Percentiles rank a stretch among this genome's conserved stretches.
Evolutionary conservation across 768 basidiomycete species (phyloP).

Genomic region (Boletus barrowsii): DNA sequence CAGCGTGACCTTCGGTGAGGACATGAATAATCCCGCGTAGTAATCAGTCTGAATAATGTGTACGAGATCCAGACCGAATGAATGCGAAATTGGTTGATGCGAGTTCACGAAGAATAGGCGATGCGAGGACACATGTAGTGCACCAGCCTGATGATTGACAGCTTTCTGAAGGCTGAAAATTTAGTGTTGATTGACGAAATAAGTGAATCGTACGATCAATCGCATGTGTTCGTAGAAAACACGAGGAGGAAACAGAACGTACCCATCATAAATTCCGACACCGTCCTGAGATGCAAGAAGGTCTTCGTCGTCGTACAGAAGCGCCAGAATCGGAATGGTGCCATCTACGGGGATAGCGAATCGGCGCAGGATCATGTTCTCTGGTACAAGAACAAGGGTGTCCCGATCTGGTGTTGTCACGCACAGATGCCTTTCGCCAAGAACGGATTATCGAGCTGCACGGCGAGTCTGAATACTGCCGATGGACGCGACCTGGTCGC

Average conservation of each 20-base stretch:
- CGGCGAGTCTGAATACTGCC: slow-evolving; percentile 6
- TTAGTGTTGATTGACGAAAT: slow-evolving; percentile 31
- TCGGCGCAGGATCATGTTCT: slow-evolving; percentile 50
- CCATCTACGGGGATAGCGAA: slow-evolving; percentile 64
- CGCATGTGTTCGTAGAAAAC: slow-evolving; percentile 16
- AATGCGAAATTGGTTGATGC: slow-evolving; percentile 46
- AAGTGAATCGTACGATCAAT: slow-evolving; percentile 15
- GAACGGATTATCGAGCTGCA: background rate
- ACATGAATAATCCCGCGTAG: slow-evolving; percentile 88
- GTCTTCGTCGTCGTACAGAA: slow-evolving; percentile 80
- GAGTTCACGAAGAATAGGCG: slow-evolving; percentile 79
- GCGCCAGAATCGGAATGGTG: slow-evolving; percentile 71
- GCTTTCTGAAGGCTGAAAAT: slow-evolving; percentile 73
- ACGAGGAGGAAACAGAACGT: slow-evolving; percentile 27
- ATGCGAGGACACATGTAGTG: slow-evolving; percentile 72
- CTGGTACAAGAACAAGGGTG: slow-evolving; percentile 1
- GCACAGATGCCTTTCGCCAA: background rate
- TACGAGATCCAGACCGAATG: slow-evolving; percentile 66
- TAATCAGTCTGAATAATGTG: slow-evolving; percentile 74
- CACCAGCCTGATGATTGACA: slow-evolving; percentile 72
- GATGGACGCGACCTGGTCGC: slow-evolving; percentile 5
- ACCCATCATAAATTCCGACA: slow-evolving; percentile 94
- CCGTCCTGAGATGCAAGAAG: slow-evolving; percentile 67
- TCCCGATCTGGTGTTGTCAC: slow-evolving; percentile 3
- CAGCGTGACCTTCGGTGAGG: slow-evolving; percentile 85